A percentile compares a stretch with the other conserved stretches of the same genome.
Evolutionary conservation across 495 filamentous ascomycete species (phyloP).

Genomic region (Podospora bellae-mahoneyi): DNA sequence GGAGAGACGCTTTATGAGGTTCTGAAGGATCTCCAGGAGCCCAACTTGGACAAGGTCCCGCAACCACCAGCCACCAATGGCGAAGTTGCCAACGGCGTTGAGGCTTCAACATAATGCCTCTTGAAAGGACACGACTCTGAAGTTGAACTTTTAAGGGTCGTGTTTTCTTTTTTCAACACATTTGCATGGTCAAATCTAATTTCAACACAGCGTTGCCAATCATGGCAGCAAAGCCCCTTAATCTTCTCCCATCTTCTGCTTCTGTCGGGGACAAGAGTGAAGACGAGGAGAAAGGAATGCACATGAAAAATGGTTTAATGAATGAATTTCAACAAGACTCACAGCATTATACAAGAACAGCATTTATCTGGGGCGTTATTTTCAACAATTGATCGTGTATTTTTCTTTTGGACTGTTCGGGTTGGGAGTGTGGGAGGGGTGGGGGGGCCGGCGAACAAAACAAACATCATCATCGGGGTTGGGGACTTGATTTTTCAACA

Average conservation of each 20-base stretch:
- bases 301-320: neutral
- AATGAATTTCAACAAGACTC: neutral
- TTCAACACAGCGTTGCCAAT: constrained; percentile 18
- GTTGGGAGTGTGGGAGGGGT: neutral
- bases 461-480: neutral
- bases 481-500: constrained; percentile 36
- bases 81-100: constrained; percentile 19
- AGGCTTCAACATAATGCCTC: constrained; percentile 30
- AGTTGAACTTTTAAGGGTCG: constrained; percentile 5
- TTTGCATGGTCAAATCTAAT: constrained; percentile 24
- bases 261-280: neutral
- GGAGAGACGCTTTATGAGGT: constrained; percentile 72
- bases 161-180: constrained; percentile 25
- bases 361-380: constrained; percentile 24
- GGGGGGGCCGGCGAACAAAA: neutral
- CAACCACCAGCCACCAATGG: constrained; percentile 11
- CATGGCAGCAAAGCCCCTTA: constrained; percentile 3
- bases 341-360: constrained; percentile 12
- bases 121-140: constrained; percentile 2
- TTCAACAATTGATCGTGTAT: constrained; percentile 6
- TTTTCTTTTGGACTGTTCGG: neutral
- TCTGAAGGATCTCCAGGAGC: constrained; percentile 73
- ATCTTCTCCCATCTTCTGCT: neutral
- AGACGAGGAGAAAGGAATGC: neutral
- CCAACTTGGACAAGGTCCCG: constrained; percentile 54